A percentile compares a stretch with the other conserved stretches of the same genome.
These are phyloP conservation scores for Jamesozyma hellenica DNA, from an alignment of 805 yeast species.

Conservation along the genomic window DNA sequence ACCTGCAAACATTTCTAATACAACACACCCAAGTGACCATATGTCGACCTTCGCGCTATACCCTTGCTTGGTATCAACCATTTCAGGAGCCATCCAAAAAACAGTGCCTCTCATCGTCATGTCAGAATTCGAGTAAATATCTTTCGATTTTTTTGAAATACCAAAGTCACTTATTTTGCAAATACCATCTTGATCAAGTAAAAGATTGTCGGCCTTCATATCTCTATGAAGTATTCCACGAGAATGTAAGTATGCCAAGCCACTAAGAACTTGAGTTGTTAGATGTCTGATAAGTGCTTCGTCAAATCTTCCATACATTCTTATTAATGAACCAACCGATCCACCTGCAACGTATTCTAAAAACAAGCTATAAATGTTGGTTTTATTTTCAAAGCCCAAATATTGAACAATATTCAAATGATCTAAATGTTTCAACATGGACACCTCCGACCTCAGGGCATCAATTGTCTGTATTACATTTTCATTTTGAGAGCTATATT, in stretches of 20 bases:
- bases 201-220: slow-evolving; percentile 87
- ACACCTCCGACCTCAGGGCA: slow-evolving; percentile 82
- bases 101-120: slow-evolving; percentile 99
- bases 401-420: slow-evolving; percentile 94
- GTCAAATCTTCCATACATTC: slow-evolving; percentile 76
- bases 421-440: slow-evolving; percentile 86
- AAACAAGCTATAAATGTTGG: slow-evolving; percentile 71
- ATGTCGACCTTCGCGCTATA: slow-evolving; percentile 96
- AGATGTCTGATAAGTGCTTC: slow-evolving; percentile 64
- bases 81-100: slow-evolving; percentile 99
- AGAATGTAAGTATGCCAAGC: slow-evolving; percentile 78
- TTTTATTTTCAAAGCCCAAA: slow-evolving; percentile 76
- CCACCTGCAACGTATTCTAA: slow-evolving; percentile 98
- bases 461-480: slow-evolving; percentile 56
- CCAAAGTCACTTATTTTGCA: slow-evolving; percentile 96
- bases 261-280: slow-evolving; percentile 71
- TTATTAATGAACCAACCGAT: slow-evolving; percentile 76
- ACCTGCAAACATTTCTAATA: slow-evolving; percentile 95
- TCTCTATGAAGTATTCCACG: slow-evolving; percentile 88
- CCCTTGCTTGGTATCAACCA: slow-evolving; percentile 85
- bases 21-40: slow-evolving; percentile 97
- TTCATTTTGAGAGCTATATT: slow-evolving; percentile 32
- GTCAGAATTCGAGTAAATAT: slow-evolving; percentile 85
- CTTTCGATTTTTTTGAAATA: slow-evolving; percentile 74
- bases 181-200: slow-evolving; percentile 83